Conservation (phyloP, 2,329 filamentous ascomycete species). For the Tolypocladium inflatum region DNA sequence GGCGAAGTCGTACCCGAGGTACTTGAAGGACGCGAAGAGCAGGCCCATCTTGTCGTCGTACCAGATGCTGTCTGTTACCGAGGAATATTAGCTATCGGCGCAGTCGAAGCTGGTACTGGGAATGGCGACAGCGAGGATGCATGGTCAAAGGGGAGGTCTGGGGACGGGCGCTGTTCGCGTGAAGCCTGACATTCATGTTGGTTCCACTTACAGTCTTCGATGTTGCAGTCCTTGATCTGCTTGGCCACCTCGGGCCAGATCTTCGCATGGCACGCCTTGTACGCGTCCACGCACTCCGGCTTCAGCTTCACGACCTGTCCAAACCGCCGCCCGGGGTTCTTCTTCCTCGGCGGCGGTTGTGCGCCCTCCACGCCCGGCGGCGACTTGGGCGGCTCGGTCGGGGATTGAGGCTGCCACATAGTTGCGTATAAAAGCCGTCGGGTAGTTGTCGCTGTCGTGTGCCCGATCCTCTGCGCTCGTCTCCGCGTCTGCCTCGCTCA, state of each 20-base stretch:
- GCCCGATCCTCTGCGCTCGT: background rate
- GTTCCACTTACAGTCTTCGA: constrained; percentile 53
- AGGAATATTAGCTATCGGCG: background rate
- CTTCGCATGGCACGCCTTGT: constrained; percentile 63
- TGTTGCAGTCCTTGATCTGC: constrained; percentile 68
- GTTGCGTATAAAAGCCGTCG: background rate
- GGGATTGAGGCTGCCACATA: constrained; percentile 16
- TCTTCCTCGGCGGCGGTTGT: constrained; percentile 11
- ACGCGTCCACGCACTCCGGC: constrained; percentile 54
- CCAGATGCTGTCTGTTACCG: constrained; percentile 57
- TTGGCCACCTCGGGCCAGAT: constrained; percentile 72
- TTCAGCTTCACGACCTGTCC: constrained; percentile 67
- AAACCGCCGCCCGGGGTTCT: constrained; percentile 44
- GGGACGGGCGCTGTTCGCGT: background rate
- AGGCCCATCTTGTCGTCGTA: constrained; percentile 53
- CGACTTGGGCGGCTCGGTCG: constrained; percentile 5
- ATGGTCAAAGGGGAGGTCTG: background rate
- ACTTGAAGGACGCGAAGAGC: constrained; percentile 70
- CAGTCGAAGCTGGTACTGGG: background rate
- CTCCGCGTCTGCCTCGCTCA: background rate
- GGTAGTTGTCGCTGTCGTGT: background rate
- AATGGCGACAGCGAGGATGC: background rate
- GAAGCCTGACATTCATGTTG: background rate
- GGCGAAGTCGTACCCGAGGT: constrained; percentile 62
- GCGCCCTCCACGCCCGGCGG: background rate